Percentiles rank a stretch among this genome's conserved stretches.
Conservation (phyloP, 2,329 filamentous ascomycete genomes). For the Botrytis paeoniae region DNA sequence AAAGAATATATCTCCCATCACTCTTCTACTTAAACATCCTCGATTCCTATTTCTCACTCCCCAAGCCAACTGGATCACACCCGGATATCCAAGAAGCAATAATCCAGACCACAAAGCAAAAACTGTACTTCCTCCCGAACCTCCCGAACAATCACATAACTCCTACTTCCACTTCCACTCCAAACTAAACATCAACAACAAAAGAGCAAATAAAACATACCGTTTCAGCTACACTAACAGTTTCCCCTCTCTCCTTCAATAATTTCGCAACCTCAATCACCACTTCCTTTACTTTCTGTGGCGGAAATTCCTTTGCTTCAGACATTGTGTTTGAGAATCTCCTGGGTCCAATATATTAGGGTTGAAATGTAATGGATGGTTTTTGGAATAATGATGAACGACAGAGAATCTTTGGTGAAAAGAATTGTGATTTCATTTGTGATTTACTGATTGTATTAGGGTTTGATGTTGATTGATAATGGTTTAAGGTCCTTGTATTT, state of each 20-base stretch:
- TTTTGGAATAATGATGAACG: not conserved
- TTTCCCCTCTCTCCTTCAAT: conserved; percentile 54
- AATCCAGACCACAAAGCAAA: not conserved
- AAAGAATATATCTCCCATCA: no score
- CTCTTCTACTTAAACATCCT: not conserved
- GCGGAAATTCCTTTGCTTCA: conserved; percentile 29
- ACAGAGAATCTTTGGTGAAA: not conserved
- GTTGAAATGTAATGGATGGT: not conserved
- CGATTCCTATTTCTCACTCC: no score
- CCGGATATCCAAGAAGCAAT: not conserved
- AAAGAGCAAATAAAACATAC: conserved; percentile 37
- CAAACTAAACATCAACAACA: not conserved
- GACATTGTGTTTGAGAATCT: conserved; percentile 1
- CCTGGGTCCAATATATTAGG: not conserved
- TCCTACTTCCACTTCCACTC: not conserved
- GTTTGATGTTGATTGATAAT: not conserved
- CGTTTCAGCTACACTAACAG: conserved; percentile 60
- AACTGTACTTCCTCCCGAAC: not conserved
- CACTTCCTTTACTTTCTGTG: conserved; percentile 31
- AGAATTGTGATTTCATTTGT: conserved; percentile 9
- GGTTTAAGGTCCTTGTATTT: not conserved
- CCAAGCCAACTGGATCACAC: not conserved
- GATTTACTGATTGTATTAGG: not conserved
- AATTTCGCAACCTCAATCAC: conserved; percentile 49
- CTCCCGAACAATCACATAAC: not conserved